Evolutionary conservation across 2,329 filamentous ascomycete species (phyloP).

Genomic region (Pestalotiopsis sp.): DNA sequence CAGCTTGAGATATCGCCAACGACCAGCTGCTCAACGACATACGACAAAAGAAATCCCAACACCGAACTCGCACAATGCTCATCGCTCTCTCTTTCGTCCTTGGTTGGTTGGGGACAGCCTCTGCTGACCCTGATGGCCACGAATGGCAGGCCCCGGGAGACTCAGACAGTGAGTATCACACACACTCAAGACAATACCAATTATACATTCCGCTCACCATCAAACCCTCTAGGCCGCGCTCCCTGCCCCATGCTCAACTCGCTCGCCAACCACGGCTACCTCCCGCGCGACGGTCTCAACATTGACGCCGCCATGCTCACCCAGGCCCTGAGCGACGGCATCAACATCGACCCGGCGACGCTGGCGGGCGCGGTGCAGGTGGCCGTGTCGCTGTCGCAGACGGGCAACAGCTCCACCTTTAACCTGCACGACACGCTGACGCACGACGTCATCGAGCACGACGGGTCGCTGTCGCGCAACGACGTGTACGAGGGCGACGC

Average conservation of each 20-base stretch:
- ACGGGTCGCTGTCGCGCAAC: not conserved
- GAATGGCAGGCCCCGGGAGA: not conserved
- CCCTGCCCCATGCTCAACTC: constrained; percentile 16
- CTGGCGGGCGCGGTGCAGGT: not conserved
- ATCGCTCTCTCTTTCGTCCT: not conserved
- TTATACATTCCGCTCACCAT: not conserved
- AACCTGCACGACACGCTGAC: constrained; percentile 12
- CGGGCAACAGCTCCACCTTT: constrained; percentile 7
- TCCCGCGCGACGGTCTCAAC: constrained; percentile 13
- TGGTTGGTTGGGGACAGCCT: not conserved
- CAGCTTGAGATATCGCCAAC: not conserved
- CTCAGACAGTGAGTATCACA: not conserved
- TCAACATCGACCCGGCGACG: constrained; percentile 9
- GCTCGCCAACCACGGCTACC: constrained; percentile 9
- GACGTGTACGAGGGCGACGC: not conserved
- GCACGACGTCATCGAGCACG: constrained; percentile 6
- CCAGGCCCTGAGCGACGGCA: not conserved
- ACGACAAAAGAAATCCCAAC: no score
- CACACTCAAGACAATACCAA: not conserved
- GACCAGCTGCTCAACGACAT: not conserved
- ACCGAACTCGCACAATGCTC: not conserved
- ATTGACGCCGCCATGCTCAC: not conserved
- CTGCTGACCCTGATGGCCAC: not conserved
- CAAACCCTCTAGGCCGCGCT: not conserved
- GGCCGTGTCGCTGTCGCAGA: constrained; percentile 3